These are phyloP conservation scores for Eucalyptus viminalis DNA, from an alignment of 345 rosid genomes.

Conservation along the genomic window DNA sequence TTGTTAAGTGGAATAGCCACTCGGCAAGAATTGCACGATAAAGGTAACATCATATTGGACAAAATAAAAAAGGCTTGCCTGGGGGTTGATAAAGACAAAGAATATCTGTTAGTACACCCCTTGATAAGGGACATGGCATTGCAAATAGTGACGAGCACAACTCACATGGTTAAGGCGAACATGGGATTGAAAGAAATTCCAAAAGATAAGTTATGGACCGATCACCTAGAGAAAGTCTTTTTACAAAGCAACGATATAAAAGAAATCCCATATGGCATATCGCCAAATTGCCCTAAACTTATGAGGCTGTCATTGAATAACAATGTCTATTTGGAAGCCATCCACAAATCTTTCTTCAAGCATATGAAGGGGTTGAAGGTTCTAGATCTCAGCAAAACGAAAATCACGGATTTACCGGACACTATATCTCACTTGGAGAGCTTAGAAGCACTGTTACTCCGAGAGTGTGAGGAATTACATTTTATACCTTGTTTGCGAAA, in stretches of 20 bases:
- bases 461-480: fast-evolving
- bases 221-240: neutral
- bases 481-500: neutral
- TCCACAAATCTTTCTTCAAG: neutral
- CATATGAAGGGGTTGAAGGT: neutral
- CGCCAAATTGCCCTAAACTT: neutral
- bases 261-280: neutral
- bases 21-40: neutral
- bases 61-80: neutral
- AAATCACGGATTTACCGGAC: neutral
- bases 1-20: neutral
- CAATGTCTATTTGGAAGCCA: neutral
- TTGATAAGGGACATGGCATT: constrained; percentile 9
- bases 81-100: no score
- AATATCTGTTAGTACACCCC: neutral
- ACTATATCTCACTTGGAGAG: neutral
- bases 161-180: neutral
- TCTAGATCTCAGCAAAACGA: neutral
- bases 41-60: neutral
- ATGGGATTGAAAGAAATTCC: neutral
- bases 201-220: neutral
- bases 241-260: neutral
- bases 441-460: neutral
- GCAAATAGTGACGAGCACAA: neutral
- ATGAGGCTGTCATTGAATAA: neutral